Evolutionary conservation across 148 eudicot species (phyloP).

Genomic region (Pouteria glomerata): DNA sequence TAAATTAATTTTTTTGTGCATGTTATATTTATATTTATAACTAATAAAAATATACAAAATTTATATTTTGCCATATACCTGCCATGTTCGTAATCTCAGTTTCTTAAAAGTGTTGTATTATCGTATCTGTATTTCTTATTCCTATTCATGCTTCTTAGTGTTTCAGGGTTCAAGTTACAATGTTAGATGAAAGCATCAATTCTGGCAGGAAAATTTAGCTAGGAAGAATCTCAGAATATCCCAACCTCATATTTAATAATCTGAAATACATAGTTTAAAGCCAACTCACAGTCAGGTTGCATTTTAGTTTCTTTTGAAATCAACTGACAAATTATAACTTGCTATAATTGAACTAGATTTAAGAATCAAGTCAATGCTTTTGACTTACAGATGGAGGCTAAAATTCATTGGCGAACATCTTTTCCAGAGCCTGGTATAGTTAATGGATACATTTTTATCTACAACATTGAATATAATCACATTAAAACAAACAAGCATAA

Average conservation of each 20-base stretch:
- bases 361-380: conserved; percentile 1
- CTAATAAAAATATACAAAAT: too few species aligned
- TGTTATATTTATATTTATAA: too few species aligned
- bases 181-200: conserved; percentile 75
- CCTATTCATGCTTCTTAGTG: too few species aligned
- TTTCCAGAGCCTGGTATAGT: conserved; percentile 51
- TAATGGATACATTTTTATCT: conserved; percentile 53
- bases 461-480: conserved; percentile 20
- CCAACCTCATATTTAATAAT: conserved; percentile 78
- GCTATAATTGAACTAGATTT: neutral
- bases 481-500: neutral
- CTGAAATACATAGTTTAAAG: conserved; percentile 32
- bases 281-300: conserved; percentile 1
- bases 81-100: too few species aligned
- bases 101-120: too few species aligned
- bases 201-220: conserved; percentile 68
- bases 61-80: too few species aligned
- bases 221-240: conserved; percentile 87
- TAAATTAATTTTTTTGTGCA: too few species aligned
- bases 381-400: conserved; percentile 69
- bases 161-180: conserved; percentile 80
- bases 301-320: neutral
- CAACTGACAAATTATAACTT: neutral
- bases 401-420: conserved; percentile 90
- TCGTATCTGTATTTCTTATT: too few species aligned